These are phyloP conservation scores for Cryptosporidium xiaoi DNA, from an alignment of 169 alveolate genomes.

Conservation along the genomic window DNA sequence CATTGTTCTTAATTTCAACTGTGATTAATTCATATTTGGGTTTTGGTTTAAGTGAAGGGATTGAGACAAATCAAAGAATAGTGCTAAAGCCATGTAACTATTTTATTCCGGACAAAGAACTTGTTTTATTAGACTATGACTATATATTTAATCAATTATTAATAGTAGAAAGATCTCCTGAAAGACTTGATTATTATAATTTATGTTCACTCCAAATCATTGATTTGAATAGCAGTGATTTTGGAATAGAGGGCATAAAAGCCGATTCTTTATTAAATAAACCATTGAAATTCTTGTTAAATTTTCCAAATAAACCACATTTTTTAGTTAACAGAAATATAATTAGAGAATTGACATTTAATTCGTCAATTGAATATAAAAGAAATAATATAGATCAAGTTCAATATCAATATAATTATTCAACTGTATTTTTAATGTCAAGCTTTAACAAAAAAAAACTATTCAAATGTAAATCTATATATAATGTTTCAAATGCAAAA, in stretches of 20 bases:
- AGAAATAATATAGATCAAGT: neutral
- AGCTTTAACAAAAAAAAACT: neutral
- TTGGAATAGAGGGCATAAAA: neutral
- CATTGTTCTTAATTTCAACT: constrained; percentile 31
- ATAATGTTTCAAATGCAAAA: constrained; percentile 43
- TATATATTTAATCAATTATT: constrained; percentile 3
- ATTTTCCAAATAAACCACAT: constrained; percentile 40
- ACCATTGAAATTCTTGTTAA: constrained; percentile 44
- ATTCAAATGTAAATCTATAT: constrained; percentile 15
- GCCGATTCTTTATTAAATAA: constrained; percentile 3
- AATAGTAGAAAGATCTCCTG: constrained; percentile 68
- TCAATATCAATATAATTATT: constrained; percentile 17
- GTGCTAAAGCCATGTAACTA: neutral
- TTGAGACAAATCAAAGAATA: neutral
- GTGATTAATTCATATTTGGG: constrained; percentile 58
- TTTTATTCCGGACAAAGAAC: constrained; percentile 51
- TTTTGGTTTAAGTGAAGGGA: constrained; percentile 5
- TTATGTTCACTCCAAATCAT: constrained; percentile 50
- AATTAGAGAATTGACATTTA: constrained; percentile 18
- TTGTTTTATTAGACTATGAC: constrained; percentile 52
- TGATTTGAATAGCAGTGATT: neutral
- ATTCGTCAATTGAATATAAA: constrained; percentile 39
- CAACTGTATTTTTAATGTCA: constrained; percentile 47
- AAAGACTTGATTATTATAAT: constrained; percentile 45
- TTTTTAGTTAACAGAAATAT: constrained; percentile 16